Conservation (phyloP, 441 rosid genomes). For the Euphorbia celastroides region DNA sequence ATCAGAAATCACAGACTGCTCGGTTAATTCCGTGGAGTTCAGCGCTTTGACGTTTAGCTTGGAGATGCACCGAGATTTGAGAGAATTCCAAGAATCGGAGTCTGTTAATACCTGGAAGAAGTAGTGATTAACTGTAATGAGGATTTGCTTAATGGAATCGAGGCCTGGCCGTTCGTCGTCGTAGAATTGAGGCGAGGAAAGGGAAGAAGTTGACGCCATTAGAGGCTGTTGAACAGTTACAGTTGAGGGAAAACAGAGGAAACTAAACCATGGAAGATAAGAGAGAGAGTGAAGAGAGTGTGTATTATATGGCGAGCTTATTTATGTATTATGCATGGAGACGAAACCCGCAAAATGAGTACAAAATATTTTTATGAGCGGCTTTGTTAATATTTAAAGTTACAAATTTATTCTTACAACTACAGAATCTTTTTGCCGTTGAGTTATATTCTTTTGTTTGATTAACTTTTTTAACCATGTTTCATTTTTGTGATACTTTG, state of each 20-base stretch:
- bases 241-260: conserved; percentile 10
- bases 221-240: conserved; percentile 11
- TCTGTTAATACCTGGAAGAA: conserved; percentile 30
- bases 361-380: too few species aligned
- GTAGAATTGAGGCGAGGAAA: conserved; percentile 20
- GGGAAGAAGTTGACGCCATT: conserved; percentile 39
- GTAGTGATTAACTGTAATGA: conserved; percentile 41
- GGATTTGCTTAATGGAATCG: conserved; percentile 35
- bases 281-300: conserved; percentile 17
- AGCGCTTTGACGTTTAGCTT: conserved; percentile 37
- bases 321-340: too few species aligned
- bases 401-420: too few species aligned
- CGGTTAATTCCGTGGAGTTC: conserved; percentile 52
- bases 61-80: conserved; percentile 42
- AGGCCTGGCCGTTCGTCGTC: conserved; percentile 35
- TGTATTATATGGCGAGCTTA: background rate
- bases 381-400: too few species aligned
- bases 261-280: conserved; percentile 14
- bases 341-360: too few species aligned
- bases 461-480: too few species aligned
- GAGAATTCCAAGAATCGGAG: conserved; percentile 29
- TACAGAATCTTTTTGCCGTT: too few species aligned
- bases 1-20: conserved; percentile 62
- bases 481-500: too few species aligned
- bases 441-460: too few species aligned